Conservation (phyloP, 768 basidiomycete species). For the Jaapia argillacea region DNA sequence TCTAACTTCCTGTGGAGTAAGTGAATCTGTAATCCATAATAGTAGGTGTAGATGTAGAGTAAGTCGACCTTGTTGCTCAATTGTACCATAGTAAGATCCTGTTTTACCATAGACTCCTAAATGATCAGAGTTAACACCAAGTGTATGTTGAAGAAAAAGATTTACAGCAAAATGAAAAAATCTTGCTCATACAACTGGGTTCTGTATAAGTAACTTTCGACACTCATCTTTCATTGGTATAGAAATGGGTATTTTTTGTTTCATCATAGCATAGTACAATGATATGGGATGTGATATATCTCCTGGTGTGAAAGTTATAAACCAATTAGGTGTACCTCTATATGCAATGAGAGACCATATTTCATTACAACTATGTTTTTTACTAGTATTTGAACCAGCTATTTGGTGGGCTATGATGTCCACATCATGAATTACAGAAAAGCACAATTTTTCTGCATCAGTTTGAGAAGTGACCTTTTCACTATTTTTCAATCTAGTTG, state of each 20-base stretch:
- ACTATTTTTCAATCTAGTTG: neutral
- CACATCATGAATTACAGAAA: conserved; percentile 1
- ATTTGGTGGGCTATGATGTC: conserved; percentile 4
- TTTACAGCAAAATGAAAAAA: conserved; percentile 23
- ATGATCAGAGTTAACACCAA: conserved; percentile 7
- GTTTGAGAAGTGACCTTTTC: conserved; percentile 2
- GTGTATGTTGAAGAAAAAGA: conserved; percentile 17
- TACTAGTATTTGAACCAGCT: conserved; percentile 4
- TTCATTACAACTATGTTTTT: conserved; percentile 17
- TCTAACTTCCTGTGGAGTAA: neutral
- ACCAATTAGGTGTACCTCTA: conserved; percentile 24
- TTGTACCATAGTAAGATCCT: conserved; percentile 6
- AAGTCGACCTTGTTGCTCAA: conserved; percentile 7
- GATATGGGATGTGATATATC: conserved; percentile 24
- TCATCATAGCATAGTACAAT: conserved; percentile 22
- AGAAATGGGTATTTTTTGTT: conserved; percentile 6
- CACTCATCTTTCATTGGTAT: neutral
- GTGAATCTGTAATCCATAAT: neutral
- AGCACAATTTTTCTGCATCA: conserved; percentile 1
- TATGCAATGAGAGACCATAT: conserved; percentile 9
- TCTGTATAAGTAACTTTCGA: conserved; percentile 7
- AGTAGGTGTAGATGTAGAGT: conserved; percentile 1
- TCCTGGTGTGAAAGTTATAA: conserved; percentile 26
- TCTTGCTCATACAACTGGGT: conserved; percentile 21
- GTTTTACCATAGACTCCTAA: conserved; percentile 6